phyloP scores from a whole-genome alignment of 164 flowering plant genomes.

The Dillenia turbinata region DNA sequence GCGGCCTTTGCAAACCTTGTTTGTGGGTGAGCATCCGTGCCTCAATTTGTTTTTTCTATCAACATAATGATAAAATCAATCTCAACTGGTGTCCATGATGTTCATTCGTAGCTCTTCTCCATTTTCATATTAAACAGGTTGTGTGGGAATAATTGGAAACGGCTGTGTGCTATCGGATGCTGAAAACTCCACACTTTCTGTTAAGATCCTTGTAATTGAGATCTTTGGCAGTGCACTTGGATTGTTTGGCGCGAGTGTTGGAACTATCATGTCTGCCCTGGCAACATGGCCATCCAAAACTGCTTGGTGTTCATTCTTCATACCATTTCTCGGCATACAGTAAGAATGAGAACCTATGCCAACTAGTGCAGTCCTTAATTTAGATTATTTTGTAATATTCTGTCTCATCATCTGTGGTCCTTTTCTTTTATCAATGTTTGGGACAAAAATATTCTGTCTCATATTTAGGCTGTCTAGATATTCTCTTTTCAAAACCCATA shows the following conservation, averaged over 20 bases:
- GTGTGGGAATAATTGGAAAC: conserved; percentile 97
- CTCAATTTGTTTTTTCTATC: neutral
- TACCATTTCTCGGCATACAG: no score
- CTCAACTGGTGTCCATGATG: no score
- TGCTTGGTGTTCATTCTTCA: neutral
- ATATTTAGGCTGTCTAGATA: no score
- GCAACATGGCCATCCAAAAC: conserved; percentile 78
- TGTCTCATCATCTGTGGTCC: no score
- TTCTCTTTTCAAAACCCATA: no score
- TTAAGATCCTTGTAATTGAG: conserved; percentile 93
- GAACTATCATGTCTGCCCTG: conserved; percentile 96
- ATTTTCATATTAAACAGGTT: conserved; percentile 36
- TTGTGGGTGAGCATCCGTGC: conserved; percentile 57
- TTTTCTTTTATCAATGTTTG: no score
- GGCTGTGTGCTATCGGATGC: conserved; percentile 99
- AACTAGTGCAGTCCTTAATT: no score
- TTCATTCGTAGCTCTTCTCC: no score
- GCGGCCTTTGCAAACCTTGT: conserved; percentile 98
- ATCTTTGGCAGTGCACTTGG: conserved; percentile 98
- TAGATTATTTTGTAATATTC: no score
- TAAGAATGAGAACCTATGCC: no score
- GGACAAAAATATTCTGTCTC: no score
- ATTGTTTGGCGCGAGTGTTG: conserved; percentile 93
- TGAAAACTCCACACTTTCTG: conserved; percentile 91
- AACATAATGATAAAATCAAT: neutral